Conservation (phyloP, 768 basidiomycete species). For the Mycena metata region DNA sequence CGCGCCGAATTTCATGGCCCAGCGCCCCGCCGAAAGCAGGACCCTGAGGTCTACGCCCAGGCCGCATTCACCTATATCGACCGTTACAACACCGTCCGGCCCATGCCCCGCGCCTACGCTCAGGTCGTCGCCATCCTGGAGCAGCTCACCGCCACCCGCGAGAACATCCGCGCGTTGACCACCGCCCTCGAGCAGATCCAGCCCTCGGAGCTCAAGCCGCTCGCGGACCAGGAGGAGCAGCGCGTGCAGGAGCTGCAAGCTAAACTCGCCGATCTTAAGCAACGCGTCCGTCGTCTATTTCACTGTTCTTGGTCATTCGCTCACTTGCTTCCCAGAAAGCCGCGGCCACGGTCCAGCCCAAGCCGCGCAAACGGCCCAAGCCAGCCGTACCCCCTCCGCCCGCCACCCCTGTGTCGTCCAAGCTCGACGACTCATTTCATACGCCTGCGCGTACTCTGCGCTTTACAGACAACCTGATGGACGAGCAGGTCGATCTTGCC, state of each 20-base stretch:
- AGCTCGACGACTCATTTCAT: constrained; percentile 75
- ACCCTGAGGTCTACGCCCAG: constrained; percentile 82
- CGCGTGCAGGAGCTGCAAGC: constrained; percentile 55
- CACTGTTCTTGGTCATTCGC: not conserved
- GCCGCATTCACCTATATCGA: constrained; percentile 84
- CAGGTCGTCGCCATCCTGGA: constrained; percentile 60
- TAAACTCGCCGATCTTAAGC: constrained; percentile 54
- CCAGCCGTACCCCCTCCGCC: constrained; percentile 13
- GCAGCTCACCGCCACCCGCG: constrained; percentile 53
- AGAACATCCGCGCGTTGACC: constrained; percentile 52
- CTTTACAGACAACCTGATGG: constrained; percentile 73
- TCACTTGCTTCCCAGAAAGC: constrained; percentile 31
- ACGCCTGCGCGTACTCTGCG: constrained; percentile 74
- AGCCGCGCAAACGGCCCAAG: constrained; percentile 23
- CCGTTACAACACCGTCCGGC: constrained; percentile 68
- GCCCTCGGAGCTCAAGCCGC: constrained; percentile 49
- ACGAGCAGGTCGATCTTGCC: constrained; percentile 73
- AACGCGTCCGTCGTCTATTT: constrained; percentile 49
- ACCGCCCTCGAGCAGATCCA: constrained; percentile 46
- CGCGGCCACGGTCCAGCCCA: constrained; percentile 14
- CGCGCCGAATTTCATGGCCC: constrained; percentile 79
- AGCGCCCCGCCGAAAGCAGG: constrained; percentile 73
- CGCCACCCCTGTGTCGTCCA: constrained; percentile 33
- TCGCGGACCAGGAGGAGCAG: constrained; percentile 58
- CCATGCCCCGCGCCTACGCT: constrained; percentile 65